Evolutionary conservation across 768 basidiomycete genomes (phyloP).

Genomic region (Rhodosporidiobolus sp.): DNA sequence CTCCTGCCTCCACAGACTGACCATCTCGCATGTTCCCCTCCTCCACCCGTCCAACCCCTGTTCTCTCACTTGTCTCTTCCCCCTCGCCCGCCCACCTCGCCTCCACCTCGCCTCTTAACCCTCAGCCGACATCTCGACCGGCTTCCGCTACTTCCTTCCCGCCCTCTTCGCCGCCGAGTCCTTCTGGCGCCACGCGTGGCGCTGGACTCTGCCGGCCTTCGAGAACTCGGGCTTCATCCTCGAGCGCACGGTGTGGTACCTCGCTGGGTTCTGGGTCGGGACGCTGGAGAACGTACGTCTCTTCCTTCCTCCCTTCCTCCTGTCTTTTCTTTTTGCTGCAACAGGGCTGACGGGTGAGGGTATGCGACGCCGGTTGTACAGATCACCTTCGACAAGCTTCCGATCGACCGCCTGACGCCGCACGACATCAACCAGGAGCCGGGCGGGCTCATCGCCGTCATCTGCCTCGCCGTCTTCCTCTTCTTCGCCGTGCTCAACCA

Average conservation of each 20-base stretch:
- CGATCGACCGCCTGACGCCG: conserved; percentile 70
- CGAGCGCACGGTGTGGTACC: conserved; percentile 70
- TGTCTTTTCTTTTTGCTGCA: not conserved
- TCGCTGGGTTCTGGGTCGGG: conserved; percentile 74
- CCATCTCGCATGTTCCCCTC: no score
- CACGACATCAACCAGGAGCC: conserved; percentile 64
- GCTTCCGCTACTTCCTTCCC: conserved; percentile 74
- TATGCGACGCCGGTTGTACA: not conserved
- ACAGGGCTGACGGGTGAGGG: no score
- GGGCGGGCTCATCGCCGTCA: conserved; percentile 56
- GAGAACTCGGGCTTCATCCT: conserved; percentile 57
- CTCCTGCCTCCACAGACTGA: no score
- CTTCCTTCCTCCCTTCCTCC: not conserved
- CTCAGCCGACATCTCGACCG: conserved; percentile 68
- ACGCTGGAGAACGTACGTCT: conserved; percentile 62
- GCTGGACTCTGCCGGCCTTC: conserved; percentile 71
- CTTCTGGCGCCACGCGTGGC: conserved; percentile 72
- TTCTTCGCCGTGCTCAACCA: conserved; percentile 63
- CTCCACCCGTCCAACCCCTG: no score
- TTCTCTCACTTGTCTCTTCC: not conserved
- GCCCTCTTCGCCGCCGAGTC: conserved; percentile 71
- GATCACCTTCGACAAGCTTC: conserved; percentile 53
- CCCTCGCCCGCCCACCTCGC: no score
- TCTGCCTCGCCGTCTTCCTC: conserved; percentile 61
- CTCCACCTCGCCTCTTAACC: no score